Conservation (phyloP, 768 basidiomycete genomes). For the Asterophora parasitica region DNA sequence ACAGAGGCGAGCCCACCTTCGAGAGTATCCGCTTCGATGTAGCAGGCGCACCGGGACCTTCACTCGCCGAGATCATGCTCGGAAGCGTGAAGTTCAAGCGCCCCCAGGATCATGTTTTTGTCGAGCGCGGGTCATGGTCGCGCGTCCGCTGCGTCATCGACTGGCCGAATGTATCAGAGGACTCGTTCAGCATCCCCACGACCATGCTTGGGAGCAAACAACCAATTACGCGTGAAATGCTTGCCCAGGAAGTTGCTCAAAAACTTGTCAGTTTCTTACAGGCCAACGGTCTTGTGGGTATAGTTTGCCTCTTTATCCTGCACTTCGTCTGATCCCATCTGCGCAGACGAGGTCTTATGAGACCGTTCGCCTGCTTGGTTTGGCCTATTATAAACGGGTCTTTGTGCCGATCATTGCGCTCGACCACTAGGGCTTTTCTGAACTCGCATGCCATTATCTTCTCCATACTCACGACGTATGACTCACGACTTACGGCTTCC, state of each 20-base stretch:
- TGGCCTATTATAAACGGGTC: neutral
- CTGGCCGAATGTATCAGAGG: neutral
- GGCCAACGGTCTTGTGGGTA: neutral
- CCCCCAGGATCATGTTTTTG: conserved; percentile 16
- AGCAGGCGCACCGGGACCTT: conserved; percentile 20
- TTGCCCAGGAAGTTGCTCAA: neutral
- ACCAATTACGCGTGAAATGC: neutral
- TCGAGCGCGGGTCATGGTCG: neutral
- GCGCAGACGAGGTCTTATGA: neutral
- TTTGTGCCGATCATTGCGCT: neutral
- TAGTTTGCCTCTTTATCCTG: neutral
- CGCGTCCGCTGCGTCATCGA: too few relatives aligned
- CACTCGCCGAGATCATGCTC: conserved; percentile 15
- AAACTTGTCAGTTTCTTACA: neutral
- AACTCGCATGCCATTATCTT: too few relatives aligned
- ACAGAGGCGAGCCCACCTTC: conserved; percentile 9
- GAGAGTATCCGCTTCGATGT: conserved; percentile 18
- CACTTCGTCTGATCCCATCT: neutral
- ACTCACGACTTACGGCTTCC: too few relatives aligned
- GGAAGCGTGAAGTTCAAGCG: conserved; percentile 15
- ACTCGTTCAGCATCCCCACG: neutral
- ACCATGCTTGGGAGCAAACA: too few relatives aligned
- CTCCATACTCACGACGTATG: too few relatives aligned
- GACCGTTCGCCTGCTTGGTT: neutral
- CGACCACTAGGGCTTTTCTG: neutral